Evolutionary conservation across 371 early-diverging fungal genomes (phyloP).

Genomic region (Mucor irregularis): DNA sequence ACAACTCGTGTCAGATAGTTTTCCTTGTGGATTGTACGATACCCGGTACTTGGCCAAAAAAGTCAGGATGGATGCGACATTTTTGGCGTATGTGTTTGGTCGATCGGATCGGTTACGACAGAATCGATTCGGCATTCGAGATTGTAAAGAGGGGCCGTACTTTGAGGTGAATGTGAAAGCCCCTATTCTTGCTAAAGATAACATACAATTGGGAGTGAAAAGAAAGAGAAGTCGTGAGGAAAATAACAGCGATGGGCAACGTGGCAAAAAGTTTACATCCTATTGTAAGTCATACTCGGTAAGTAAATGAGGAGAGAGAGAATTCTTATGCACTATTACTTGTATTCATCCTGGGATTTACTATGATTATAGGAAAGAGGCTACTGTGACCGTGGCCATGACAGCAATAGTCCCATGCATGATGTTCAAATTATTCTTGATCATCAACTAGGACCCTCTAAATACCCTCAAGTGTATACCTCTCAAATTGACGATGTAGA

Average conservation of each 20-base stretch:
- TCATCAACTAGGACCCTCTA: slow-evolving; percentile 6
- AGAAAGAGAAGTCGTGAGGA: background rate
- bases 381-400: slow-evolving; percentile 2
- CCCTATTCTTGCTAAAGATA: background rate
- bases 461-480: slow-evolving; percentile 2
- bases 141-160: slow-evolving; percentile 1
- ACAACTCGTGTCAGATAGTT: slow-evolving; percentile 72
- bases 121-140: background rate
- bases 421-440: slow-evolving; percentile 14
- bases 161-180: slow-evolving; percentile 10
- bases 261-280: background rate
- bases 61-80: slow-evolving; percentile 36
- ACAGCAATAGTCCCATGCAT: background rate
- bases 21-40: slow-evolving; percentile 86
- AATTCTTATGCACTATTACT: background rate
- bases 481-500: background rate
- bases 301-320: slow-evolving; percentile 28
- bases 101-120: slow-evolving; percentile 54
- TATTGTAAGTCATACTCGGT: slow-evolving; percentile 76
- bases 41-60: slow-evolving; percentile 85
- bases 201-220: background rate
- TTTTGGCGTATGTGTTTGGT: slow-evolving; percentile 78
- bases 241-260: background rate
- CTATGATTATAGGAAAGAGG: slow-evolving; percentile 10
- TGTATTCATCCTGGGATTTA: no score